These are phyloP conservation scores for Encephalitozoon intestinalis DNA, from an alignment of 371 early-diverging fungal genomes.

Conservation along the genomic window DNA sequence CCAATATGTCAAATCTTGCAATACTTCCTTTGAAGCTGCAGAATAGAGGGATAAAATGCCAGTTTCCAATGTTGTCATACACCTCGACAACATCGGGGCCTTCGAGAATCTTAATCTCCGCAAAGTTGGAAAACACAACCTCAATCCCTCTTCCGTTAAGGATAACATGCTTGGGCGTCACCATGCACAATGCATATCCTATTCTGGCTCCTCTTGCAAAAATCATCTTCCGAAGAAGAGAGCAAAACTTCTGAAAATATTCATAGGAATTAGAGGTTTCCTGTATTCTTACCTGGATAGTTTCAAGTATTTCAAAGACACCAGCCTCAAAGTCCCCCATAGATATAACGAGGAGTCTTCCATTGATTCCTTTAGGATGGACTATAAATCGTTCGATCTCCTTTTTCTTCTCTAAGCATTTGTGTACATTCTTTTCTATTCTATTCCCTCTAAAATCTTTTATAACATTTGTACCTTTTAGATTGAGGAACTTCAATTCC, in stretches of 20 bases:
- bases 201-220: neutral
- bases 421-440: neutral
- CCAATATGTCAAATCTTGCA: neutral
- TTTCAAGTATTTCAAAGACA: neutral
- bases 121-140: neutral
- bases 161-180: slow-evolving; percentile 6
- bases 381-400: neutral
- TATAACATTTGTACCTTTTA: neutral
- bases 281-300: neutral
- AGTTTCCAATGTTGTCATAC: slow-evolving; percentile 22
- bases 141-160: neutral
- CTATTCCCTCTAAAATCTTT: neutral
- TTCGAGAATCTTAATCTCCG: neutral
- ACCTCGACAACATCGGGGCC: neutral
- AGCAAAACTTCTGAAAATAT: neutral
- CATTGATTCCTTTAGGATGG: neutral
- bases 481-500: neutral
- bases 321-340: neutral
- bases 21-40: neutral
- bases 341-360: neutral
- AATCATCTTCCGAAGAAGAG: neutral
- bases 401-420: neutral
- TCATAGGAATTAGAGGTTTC: neutral
- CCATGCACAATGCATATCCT: neutral
- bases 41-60: slow-evolving; percentile 15